Evolutionary conservation across 371 early-diverging fungal species (phyloP).

Genomic region (Zopfochytrium polystomum): DNA sequence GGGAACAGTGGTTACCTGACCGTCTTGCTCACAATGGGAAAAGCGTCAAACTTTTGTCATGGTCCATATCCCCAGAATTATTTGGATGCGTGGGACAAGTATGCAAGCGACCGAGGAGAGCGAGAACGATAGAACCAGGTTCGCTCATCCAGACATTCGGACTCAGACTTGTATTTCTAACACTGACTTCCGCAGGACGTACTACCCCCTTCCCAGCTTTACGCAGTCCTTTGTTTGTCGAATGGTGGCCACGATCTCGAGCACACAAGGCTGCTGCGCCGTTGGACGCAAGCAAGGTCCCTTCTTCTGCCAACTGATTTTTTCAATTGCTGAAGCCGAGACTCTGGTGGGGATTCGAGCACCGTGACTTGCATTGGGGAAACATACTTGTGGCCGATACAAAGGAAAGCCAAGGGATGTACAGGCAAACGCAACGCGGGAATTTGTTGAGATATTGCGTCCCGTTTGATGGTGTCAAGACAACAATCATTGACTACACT

Average conservation of each 20-base stretch:
- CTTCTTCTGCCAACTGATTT: constrained; percentile 57
- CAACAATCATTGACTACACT: constrained; percentile 72
- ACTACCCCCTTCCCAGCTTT: constrained; percentile 57
- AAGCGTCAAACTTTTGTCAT: constrained; percentile 51
- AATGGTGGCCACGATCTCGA: constrained; percentile 54
- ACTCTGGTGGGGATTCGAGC: constrained; percentile 59
- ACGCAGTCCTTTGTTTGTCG: constrained; percentile 65
- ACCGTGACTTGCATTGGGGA: constrained; percentile 89
- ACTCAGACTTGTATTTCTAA: neutral
- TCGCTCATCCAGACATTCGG: too few species aligned
- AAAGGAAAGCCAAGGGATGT: neutral
- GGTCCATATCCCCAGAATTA: constrained; percentile 59
- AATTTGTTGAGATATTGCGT: constrained; percentile 20
- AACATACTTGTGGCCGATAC: constrained; percentile 59
- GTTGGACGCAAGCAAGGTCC: constrained; percentile 59
- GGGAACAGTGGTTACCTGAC: too few species aligned
- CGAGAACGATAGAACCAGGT: constrained; percentile 64
- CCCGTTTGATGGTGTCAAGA: constrained; percentile 52
- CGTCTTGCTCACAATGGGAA: neutral
- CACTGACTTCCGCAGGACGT: constrained; percentile 30
- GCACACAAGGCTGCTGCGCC: constrained; percentile 22
- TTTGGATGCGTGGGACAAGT: constrained; percentile 68
- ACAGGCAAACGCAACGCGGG: constrained; percentile 1
- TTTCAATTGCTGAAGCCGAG: constrained; percentile 59
- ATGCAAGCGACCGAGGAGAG: constrained; percentile 52